A percentile compares a stretch with the other conserved stretches of the same genome.
Conservation (phyloP, 1,284 basidiomycete genomes). For the Xerocomus amazonicus region DNA sequence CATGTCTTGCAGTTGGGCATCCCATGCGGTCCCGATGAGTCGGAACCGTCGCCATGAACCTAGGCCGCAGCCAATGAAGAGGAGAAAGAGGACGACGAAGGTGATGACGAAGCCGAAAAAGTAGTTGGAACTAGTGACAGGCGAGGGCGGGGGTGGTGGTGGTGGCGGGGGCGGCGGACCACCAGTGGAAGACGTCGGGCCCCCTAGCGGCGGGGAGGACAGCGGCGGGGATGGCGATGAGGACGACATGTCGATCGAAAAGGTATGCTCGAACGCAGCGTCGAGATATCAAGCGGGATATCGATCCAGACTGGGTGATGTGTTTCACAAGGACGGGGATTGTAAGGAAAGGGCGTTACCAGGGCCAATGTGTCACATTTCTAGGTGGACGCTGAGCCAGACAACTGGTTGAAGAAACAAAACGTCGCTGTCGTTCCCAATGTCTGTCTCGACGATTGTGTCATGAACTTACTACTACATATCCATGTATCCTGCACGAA, state of each 20-base stretch:
- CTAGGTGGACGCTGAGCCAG: too few species aligned
- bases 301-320: slow-evolving; percentile 10
- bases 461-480: not conserved
- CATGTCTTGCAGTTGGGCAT: slow-evolving; percentile 19
- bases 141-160: not conserved
- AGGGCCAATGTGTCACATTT: slow-evolving; percentile 8
- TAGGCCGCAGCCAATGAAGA: slow-evolving; percentile 56
- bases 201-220: not conserved
- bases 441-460: too few species aligned
- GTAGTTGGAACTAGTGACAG: slow-evolving; percentile 39
- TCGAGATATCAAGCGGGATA: slow-evolving; percentile 3
- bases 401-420: too few species aligned
- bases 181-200: not conserved
- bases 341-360: not conserved
- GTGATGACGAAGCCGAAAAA: slow-evolving; percentile 65
- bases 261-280: not conserved
- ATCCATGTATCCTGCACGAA: not conserved
- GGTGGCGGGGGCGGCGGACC: not conserved
- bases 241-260: slow-evolving; percentile 12
- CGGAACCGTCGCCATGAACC: slow-evolving; percentile 44
- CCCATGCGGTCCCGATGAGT: slow-evolving; percentile 20
- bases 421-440: too few species aligned
- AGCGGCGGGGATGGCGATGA: not conserved
- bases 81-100: slow-evolving; percentile 54
- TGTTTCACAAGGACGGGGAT: slow-evolving; percentile 20